Conservation (phyloP, 768 basidiomycete genomes). For the Suillus subalutaceus region DNA sequence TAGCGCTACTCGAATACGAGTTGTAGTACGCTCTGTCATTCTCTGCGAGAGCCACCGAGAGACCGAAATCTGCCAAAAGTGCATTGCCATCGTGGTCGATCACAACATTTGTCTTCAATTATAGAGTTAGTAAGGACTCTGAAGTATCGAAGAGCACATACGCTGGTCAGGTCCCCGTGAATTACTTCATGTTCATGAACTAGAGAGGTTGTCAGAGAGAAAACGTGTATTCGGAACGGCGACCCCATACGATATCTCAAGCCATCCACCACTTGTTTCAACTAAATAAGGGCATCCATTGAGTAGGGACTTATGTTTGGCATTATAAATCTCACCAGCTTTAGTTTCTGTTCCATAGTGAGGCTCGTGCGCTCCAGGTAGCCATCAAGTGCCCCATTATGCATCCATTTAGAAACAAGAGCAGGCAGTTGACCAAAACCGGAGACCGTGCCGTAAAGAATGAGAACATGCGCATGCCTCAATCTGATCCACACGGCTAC, state of each 20-base stretch:
- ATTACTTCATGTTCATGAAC: no score
- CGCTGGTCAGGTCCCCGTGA: no score
- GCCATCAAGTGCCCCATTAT: background rate
- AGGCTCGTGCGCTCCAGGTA: background rate
- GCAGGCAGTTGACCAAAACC: constrained; percentile 1
- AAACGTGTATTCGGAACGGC: background rate
- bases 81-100: no score
- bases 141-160: no score
- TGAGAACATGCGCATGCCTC: background rate
- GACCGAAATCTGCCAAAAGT: no score
- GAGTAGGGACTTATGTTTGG: background rate
- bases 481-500: background rate
- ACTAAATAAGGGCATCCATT: background rate
- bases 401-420: constrained; percentile 1
- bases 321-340: background rate
- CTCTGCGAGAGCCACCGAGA: no score
- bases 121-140: no score
- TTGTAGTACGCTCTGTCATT: no score
- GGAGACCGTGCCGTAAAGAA: constrained; percentile 1
- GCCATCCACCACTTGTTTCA: constrained; percentile 2
- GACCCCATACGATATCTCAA: background rate
- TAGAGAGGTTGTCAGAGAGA: no score
- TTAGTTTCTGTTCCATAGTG: background rate
- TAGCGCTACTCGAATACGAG: no score
- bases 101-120: no score